Conservation (phyloP, 805 yeast genomes). For the Jamesozyma gamospora region DNA sequence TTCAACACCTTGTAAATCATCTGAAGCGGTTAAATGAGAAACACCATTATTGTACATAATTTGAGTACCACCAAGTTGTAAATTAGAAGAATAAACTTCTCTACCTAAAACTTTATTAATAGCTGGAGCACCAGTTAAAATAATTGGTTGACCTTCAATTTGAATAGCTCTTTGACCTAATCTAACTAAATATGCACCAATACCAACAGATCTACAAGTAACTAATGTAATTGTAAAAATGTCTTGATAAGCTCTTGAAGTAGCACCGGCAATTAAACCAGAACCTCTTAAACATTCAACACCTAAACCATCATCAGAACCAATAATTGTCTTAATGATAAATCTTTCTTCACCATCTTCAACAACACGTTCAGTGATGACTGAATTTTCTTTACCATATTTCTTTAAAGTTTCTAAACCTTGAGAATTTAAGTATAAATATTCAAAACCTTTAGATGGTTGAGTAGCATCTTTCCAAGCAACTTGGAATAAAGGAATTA, state of each 20-base stretch:
- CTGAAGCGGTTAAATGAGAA: conserved; percentile 92
- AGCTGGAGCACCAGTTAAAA: conserved; percentile 98
- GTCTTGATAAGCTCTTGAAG: conserved; percentile 94
- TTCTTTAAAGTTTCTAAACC: conserved; percentile 48
- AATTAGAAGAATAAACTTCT: conserved; percentile 92
- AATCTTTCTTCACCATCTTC: conserved; percentile 79
- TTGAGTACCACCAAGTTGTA: conserved; percentile 98
- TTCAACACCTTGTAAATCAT: conserved; percentile 92
- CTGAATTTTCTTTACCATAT: conserved; percentile 50
- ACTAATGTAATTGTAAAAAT: conserved; percentile 96
- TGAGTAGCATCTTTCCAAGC: conserved; percentile 77
- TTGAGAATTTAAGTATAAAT: conserved; percentile 71
- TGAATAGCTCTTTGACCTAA: conserved; percentile 98
- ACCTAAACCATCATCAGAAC: conserved; percentile 94
- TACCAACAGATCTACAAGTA: conserved; percentile 99
- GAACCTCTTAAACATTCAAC: conserved; percentile 98
- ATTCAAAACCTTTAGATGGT: conserved; percentile 81
- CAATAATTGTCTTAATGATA: conserved; percentile 76
- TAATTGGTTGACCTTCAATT: conserved; percentile 97
- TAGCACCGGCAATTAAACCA: conserved; percentile 97
- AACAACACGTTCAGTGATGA: conserved; percentile 67
- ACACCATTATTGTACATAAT: conserved; percentile 98
- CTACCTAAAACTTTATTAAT: conserved; percentile 93
- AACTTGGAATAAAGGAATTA: conserved; percentile 78
- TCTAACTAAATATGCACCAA: conserved; percentile 97